These are phyloP conservation scores for Leishmania mexicana DNA, from an alignment of 208 protist genomes.

Conservation along the genomic window DNA sequence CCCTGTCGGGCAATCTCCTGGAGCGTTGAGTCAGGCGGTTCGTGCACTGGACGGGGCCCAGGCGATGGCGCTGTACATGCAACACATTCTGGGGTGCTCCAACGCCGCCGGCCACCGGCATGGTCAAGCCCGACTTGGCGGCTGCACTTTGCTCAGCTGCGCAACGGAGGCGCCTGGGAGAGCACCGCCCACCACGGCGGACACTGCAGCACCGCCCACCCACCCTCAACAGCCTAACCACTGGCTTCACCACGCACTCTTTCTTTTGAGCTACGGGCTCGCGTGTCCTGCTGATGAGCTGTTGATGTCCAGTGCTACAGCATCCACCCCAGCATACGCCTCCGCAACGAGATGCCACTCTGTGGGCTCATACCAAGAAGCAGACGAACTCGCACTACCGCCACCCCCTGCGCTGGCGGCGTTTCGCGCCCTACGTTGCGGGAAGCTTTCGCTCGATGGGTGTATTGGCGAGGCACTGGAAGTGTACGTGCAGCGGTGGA, in stretches of 20 bases:
- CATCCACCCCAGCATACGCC: not conserved
- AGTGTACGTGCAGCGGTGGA: constrained; percentile 41
- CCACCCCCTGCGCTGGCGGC: constrained; percentile 13
- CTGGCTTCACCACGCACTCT: constrained; percentile 56
- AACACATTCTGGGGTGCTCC: constrained; percentile 12
- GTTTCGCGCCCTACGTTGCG: constrained; percentile 21
- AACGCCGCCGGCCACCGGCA: not conserved
- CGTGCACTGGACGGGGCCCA: constrained; percentile 11
- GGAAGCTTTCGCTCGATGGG: constrained; percentile 24
- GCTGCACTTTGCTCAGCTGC: not conserved
- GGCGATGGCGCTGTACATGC: constrained; percentile 36
- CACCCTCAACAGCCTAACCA: not conserved
- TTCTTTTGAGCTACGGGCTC: constrained; percentile 43
- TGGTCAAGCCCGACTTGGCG: not conserved
- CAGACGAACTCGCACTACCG: not conserved
- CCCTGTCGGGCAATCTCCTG: not conserved
- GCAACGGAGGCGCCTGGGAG: not conserved
- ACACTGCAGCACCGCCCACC: not conserved
- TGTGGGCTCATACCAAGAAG: not conserved
- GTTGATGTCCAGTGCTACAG: not conserved
- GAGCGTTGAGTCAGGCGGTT: not conserved
- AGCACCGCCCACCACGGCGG: not conserved
- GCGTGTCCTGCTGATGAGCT: not conserved
- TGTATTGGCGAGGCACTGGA: constrained; percentile 25
- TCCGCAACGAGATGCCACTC: not conserved